These are phyloP conservation scores for Histomonas meleagridis DNA, from an alignment of 208 protist genomes.

Conservation along the genomic window DNA sequence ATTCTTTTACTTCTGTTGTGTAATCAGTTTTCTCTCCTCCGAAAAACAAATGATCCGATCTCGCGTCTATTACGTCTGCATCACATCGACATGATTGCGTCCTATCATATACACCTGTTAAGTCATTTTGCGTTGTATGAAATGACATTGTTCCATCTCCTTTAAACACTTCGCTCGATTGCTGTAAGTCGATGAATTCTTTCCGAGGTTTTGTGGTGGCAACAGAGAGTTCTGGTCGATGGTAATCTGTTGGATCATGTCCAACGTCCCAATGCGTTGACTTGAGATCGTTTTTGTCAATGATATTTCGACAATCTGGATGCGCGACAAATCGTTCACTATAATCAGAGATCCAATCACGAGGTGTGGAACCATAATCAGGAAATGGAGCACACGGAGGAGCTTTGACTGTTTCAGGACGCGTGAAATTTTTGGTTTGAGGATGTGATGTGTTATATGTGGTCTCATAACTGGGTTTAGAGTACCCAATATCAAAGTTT, in stretches of 20 bases:
- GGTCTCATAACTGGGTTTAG: not conserved
- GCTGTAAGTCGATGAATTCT: not conserved
- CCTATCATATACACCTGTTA: not conserved
- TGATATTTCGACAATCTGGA: not conserved
- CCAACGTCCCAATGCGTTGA: not conserved
- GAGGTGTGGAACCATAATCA: not conserved
- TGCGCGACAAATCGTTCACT: not conserved
- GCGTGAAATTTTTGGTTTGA: not conserved
- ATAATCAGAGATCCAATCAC: not conserved
- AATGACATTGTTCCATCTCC: not conserved
- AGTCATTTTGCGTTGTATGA: not conserved
- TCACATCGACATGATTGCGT: not conserved
- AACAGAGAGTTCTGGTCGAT: not conserved
- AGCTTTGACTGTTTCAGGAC: not conserved
- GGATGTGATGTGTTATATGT: not conserved
- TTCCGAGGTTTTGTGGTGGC: not conserved
- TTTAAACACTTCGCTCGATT: not conserved
- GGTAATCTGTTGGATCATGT: not conserved
- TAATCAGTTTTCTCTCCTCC: not conserved
- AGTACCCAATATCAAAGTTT: conserved; percentile 14
- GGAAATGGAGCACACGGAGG: not conserved
- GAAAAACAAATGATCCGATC: not conserved
- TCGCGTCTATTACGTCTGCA: not conserved
- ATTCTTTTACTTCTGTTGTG: not conserved
- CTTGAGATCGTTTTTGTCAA: not conserved